Percentiles rank a stretch among this genome's conserved stretches.
phyloP scores from a whole-genome alignment of 208 protist genomes.

The Porcisia hertigi region DNA sequence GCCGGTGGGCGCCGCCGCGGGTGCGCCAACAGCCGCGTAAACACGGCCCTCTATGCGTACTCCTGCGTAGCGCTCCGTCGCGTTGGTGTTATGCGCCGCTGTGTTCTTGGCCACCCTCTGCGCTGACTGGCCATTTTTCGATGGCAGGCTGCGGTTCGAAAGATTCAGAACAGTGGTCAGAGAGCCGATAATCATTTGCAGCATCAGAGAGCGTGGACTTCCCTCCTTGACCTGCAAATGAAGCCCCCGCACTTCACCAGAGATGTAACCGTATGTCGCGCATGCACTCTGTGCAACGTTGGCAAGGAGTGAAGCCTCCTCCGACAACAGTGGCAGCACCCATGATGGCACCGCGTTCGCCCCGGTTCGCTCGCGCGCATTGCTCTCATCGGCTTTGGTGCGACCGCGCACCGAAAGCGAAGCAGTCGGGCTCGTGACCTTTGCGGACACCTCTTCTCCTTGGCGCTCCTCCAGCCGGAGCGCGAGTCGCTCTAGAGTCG shows the following conservation, averaged over 20 bases:
- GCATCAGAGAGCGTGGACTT: constrained; percentile 52
- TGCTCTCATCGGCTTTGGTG: constrained; percentile 5
- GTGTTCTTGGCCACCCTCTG: neutral
- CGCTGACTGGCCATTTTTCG: neutral
- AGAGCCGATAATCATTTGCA: constrained; percentile 65
- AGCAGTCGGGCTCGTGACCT: neutral
- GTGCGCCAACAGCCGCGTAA: constrained; percentile 13
- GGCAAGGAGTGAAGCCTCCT: constrained; percentile 46
- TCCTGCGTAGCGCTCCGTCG: constrained; percentile 25
- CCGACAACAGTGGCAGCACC: constrained; percentile 27
- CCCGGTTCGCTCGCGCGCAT: neutral
- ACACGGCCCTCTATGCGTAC: constrained; percentile 21
- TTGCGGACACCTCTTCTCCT: neutral
- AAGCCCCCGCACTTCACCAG: constrained; percentile 71
- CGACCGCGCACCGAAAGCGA: neutral
- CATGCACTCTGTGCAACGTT: constrained; percentile 45
- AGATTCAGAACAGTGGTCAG: constrained; percentile 44
- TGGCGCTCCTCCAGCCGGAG: constrained; percentile 5
- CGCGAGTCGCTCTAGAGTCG: constrained; percentile 7
- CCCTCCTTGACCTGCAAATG: constrained; percentile 55
- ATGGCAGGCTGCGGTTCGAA: constrained; percentile 4
- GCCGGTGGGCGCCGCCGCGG: neutral
- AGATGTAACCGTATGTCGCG: constrained; percentile 63
- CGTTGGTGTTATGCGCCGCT: neutral
- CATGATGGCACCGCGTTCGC: constrained; percentile 5